Evolutionary conservation across 2,329 filamentous ascomycete species (phyloP).

Genomic region (Peltaster fructicola): DNA sequence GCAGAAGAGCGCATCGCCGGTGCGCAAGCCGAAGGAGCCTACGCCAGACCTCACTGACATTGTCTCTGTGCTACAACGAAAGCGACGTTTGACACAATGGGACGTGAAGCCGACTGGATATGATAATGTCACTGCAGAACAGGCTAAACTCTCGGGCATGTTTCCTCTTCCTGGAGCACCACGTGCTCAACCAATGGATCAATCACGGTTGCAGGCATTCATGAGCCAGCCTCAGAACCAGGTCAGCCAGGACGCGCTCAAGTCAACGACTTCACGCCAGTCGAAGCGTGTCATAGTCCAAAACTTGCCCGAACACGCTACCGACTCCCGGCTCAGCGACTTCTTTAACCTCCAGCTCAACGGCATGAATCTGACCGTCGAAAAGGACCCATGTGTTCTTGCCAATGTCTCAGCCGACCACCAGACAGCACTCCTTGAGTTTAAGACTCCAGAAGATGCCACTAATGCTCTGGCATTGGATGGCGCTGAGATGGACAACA

Average conservation of each 20-base stretch:
- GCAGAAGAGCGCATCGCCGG: conserved; percentile 56
- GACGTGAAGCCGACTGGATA: conserved; percentile 98
- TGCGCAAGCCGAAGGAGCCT: conserved; percentile 79
- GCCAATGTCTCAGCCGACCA: conserved; percentile 66
- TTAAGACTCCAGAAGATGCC: conserved; percentile 70
- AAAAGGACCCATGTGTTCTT: conserved; percentile 66
- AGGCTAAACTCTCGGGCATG: conserved; percentile 97
- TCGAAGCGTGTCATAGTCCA: conserved; percentile 79
- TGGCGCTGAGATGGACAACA: conserved; percentile 61
- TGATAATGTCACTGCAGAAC: conserved; percentile 93
- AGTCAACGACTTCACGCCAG: conserved; percentile 84
- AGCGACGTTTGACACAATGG: conserved; percentile 92
- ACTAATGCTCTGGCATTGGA: conserved; percentile 84
- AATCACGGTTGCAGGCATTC: conserved; percentile 81
- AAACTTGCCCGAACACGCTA: conserved; percentile 57
- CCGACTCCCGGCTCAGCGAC: conserved; percentile 55
- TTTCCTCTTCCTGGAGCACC: conserved; percentile 93
- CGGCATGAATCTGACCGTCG: conserved; percentile 79
- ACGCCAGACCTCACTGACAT: conserved; percentile 87
- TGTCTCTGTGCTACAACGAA: conserved; percentile 65
- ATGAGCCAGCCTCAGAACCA: conserved; percentile 72
- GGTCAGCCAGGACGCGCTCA: conserved; percentile 59
- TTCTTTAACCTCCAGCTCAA: conserved; percentile 98
- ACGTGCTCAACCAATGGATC: conserved; percentile 88
- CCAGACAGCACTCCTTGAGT: conserved; percentile 75